These are phyloP conservation scores for Bacterosira constricta DNA, from an alignment of 108 stramenopile species.

Conservation along the genomic window DNA sequence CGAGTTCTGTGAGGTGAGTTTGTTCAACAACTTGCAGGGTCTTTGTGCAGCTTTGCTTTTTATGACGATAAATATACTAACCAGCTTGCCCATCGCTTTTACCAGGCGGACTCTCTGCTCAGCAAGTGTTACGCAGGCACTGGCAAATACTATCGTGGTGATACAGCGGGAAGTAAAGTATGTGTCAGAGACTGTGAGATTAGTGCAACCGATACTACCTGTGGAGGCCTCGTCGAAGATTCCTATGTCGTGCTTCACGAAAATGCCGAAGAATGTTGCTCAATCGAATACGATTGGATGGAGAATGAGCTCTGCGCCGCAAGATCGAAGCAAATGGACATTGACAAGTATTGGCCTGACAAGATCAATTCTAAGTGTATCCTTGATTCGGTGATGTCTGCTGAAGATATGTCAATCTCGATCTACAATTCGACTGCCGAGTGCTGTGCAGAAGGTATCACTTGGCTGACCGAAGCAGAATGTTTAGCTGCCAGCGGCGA, in stretches of 20 bases:
- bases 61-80: background rate
- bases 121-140: conserved; percentile 2
- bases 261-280: conserved; percentile 12
- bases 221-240: conserved; percentile 18
- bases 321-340: background rate
- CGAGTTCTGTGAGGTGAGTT: conserved; percentile 9
- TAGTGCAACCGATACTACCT: conserved; percentile 7
- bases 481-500: conserved; percentile 12
- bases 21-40: background rate
- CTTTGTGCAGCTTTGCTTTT: background rate
- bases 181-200: conserved; percentile 14
- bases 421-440: background rate
- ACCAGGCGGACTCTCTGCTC: background rate
- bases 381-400: background rate
- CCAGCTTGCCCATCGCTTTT: too few species aligned
- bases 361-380: background rate
- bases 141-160: conserved; percentile 4
- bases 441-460: background rate
- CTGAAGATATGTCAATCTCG: background rate
- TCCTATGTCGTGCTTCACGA: conserved; percentile 6
- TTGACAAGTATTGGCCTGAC: conserved; percentile 8
- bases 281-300: conserved; percentile 10
- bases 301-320: conserved; percentile 7
- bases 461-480: conserved; percentile 1
- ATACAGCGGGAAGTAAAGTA: background rate